Conservation (phyloP, 768 basidiomycete genomes). For the Boletus coccyginus region DNA sequence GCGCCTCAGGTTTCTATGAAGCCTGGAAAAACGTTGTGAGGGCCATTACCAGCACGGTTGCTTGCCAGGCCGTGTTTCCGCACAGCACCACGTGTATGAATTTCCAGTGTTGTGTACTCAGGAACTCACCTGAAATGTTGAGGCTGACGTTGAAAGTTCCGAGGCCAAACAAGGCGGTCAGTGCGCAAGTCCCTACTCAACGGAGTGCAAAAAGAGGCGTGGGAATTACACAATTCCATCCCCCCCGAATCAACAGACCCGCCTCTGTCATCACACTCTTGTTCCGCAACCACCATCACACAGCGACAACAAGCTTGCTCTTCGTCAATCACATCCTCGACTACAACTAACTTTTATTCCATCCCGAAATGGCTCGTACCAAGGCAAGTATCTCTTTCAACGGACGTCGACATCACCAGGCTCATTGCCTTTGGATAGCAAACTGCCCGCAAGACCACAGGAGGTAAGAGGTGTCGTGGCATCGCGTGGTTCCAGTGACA, state of each 20-base stretch:
- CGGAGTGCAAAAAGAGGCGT: constrained; percentile 31
- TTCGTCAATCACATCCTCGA: constrained; percentile 8
- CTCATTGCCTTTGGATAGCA: constrained; percentile 50
- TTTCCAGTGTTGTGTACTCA: neutral
- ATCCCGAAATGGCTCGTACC: constrained; percentile 74
- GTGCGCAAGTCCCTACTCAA: constrained; percentile 25
- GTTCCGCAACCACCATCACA: constrained; percentile 31
- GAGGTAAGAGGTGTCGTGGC: constrained; percentile 57
- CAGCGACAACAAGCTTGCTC: constrained; percentile 3
- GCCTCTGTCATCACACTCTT: constrained; percentile 16
- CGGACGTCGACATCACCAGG: neutral
- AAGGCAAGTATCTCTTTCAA: constrained; percentile 49
- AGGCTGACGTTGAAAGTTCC: constrained; percentile 14
- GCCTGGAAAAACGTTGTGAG: no score
- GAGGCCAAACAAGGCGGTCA: constrained; percentile 24
- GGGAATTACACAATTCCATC: constrained; percentile 24
- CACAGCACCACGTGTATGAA: neutral
- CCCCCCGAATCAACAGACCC: constrained; percentile 3
- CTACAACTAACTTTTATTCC: neutral
- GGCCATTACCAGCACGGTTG: neutral
- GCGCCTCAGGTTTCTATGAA: neutral
- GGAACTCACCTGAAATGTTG: neutral
- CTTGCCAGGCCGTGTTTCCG: no score
- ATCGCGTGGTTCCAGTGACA: constrained; percentile 20
- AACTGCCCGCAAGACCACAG: constrained; percentile 99